Conservation (phyloP, 2,329 filamentous ascomycete genomes). For the Fusarium odoratissimum region DNA sequence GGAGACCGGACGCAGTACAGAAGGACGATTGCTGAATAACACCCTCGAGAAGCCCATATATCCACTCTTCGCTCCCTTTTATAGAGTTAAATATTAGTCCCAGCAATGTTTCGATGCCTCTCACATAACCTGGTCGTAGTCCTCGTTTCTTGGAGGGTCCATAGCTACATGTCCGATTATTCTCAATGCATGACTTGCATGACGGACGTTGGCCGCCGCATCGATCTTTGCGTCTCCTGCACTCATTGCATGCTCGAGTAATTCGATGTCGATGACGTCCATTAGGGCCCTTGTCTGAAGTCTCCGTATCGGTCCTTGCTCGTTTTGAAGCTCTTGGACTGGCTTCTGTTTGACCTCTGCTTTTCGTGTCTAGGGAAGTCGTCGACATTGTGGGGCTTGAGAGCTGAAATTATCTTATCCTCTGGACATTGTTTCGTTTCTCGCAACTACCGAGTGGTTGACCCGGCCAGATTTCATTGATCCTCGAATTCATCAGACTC, state of each 20-base stretch:
- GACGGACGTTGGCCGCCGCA: not conserved
- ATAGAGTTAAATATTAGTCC: not conserved
- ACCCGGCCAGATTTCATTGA: not conserved
- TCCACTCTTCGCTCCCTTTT: not conserved
- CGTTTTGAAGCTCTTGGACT: not conserved
- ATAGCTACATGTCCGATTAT: not conserved
- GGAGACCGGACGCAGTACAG: fast-evolving
- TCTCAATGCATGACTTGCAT: conserved; percentile 2
- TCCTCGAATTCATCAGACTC: not conserved
- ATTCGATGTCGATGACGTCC: conserved; percentile 2
- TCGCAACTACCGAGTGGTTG: not conserved
- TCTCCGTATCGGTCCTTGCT: not conserved
- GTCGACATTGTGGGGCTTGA: not conserved
- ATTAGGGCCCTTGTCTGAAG: not conserved
- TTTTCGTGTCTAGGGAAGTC: not conserved
- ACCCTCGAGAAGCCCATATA: not conserved
- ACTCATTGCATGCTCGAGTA: conserved; percentile 16
- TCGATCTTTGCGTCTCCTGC: not conserved
- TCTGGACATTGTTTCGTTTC: not conserved
- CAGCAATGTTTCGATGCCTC: conserved; percentile 8
- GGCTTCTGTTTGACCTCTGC: not conserved
- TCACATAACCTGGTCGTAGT: conserved; percentile 1
- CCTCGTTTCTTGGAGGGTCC: conserved; percentile 12
- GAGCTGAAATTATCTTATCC: not conserved
- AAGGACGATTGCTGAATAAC: fast-evolving